Percentiles rank a stretch among this genome's conserved stretches.
phyloP scores from a whole-genome alignment of 805 yeast species.

The Tetrapisispora arboricola region DNA sequence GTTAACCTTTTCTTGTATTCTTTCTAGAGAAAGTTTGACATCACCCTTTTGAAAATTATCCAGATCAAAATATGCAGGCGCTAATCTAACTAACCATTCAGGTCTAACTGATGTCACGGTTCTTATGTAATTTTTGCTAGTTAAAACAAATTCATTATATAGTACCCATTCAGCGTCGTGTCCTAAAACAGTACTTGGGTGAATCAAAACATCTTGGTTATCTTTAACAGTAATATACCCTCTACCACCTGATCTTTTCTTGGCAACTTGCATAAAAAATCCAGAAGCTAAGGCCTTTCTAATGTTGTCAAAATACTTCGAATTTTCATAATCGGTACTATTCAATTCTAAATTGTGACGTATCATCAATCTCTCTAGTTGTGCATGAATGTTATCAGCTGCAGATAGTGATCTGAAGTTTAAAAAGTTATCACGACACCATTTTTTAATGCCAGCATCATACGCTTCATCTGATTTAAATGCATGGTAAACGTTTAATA shows the following conservation, averaged over 20 bases:
- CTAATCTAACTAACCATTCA: constrained; percentile 78
- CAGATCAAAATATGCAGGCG: constrained; percentile 58
- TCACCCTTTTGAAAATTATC: constrained; percentile 62
- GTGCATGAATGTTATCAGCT: constrained; percentile 81
- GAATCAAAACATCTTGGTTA: constrained; percentile 89
- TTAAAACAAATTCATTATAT: constrained; percentile 90
- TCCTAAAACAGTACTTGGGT: constrained; percentile 87
- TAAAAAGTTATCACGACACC: constrained; percentile 89
- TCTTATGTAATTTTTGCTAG: constrained; percentile 86
- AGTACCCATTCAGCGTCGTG: constrained; percentile 87
- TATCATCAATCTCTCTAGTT: constrained; percentile 75
- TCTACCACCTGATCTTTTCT: constrained; percentile 68
- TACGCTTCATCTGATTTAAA: constrained; percentile 67
- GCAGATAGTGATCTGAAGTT: constrained; percentile 74
- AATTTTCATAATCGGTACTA: constrained; percentile 56
- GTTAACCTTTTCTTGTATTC: constrained; percentile 44
- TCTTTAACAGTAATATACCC: constrained; percentile 91
- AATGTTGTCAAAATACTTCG: constrained; percentile 65
- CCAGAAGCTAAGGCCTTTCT: constrained; percentile 86
- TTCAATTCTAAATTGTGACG: constrained; percentile 63
- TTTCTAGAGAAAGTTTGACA: constrained; percentile 55
- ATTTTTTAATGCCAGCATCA: constrained; percentile 54
- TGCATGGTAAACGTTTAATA: constrained; percentile 73
- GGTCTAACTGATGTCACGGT: constrained; percentile 87
- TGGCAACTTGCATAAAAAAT: constrained; percentile 97